phyloP scores from a whole-genome alignment of 164 flowering plant species.

The Santalum album region DNA sequence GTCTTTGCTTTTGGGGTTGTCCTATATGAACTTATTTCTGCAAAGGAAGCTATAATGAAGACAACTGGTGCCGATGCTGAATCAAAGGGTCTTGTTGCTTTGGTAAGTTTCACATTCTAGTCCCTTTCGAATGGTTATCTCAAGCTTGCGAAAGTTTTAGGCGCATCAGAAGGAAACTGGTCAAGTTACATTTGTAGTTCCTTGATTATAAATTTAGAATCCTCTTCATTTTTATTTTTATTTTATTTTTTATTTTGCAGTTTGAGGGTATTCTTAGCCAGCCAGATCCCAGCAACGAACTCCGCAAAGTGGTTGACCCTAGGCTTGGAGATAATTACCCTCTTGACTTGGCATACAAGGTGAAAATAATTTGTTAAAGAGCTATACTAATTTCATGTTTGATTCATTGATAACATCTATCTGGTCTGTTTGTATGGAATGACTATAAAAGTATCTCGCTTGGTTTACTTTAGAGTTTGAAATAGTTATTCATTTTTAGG shows the following conservation, averaged over 20 bases:
- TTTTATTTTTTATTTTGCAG: no score
- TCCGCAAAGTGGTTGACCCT: constrained; percentile 54
- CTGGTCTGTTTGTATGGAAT: no score
- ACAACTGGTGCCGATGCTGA: constrained; percentile 35
- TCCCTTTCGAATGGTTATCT: not conserved
- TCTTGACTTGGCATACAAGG: constrained; percentile 61
- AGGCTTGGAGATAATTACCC: constrained; percentile 66
- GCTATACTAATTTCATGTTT: no score
- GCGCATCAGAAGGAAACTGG: no score
- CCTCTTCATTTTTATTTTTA: constrained; percentile 2
- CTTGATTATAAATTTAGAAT: no score
- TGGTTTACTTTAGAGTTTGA: no score
- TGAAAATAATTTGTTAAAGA: constrained; percentile 10
- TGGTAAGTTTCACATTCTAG: constrained; percentile 34
- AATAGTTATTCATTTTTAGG: no score
- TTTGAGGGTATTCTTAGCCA: constrained; percentile 59
- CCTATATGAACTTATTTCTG: constrained; percentile 78
- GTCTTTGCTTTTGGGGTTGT: constrained; percentile 96
- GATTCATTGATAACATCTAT: no score
- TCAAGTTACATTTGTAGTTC: not conserved
- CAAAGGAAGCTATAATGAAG: constrained; percentile 69
- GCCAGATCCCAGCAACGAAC: constrained; percentile 43
- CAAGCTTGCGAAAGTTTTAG: not conserved
- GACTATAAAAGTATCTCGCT: no score
- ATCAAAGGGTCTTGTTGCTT: constrained; percentile 64